A percentile compares a stretch with the other conserved stretches of the same genome.
phyloP scores from a whole-genome alignment of 2,329 filamentous ascomycete genomes.

The Cercospora sojina region DNA sequence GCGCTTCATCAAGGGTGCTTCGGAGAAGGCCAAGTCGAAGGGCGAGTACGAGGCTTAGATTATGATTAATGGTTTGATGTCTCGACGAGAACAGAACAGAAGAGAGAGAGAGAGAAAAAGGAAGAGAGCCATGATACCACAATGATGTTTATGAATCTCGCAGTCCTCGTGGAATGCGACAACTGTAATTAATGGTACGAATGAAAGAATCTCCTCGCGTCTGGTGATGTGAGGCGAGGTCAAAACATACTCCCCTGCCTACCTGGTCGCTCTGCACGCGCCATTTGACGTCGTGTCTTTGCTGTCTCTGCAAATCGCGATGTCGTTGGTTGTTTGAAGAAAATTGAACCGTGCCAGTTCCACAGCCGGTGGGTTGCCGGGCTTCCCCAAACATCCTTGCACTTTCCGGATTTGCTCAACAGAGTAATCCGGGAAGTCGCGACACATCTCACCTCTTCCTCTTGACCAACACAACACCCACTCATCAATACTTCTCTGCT shows the following conservation, averaged over 20 bases:
- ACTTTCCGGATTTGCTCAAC: background rate
- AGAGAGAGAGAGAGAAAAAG: background rate
- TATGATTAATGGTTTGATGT: background rate
- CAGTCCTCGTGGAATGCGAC: constrained; percentile 2
- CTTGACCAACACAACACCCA: background rate
- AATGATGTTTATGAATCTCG: constrained; percentile 6
- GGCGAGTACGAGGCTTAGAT: constrained; percentile 24
- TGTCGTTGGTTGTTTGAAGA: background rate
- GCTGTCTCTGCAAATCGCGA: background rate
- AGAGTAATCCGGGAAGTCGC: background rate
- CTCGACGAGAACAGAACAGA: background rate
- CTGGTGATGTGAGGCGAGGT: constrained; percentile 6
- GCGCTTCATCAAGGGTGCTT: constrained; percentile 46
- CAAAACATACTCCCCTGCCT: constrained; percentile 5
- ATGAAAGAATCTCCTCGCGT: constrained; percentile 3
- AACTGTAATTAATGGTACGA: constrained; percentile 15
- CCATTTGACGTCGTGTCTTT: background rate
- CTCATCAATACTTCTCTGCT: background rate
- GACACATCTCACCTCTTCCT: background rate
- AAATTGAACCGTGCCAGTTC: background rate
- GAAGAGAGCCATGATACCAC: constrained; percentile 6
- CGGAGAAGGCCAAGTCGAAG: constrained; percentile 37
- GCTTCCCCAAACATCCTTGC: background rate
- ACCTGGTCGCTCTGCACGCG: background rate
- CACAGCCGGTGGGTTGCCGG: background rate